Evolutionary conservation across 192 early-diverging fungal genomes (phyloP).

Genomic region (Umbelopsis vinacea): DNA sequence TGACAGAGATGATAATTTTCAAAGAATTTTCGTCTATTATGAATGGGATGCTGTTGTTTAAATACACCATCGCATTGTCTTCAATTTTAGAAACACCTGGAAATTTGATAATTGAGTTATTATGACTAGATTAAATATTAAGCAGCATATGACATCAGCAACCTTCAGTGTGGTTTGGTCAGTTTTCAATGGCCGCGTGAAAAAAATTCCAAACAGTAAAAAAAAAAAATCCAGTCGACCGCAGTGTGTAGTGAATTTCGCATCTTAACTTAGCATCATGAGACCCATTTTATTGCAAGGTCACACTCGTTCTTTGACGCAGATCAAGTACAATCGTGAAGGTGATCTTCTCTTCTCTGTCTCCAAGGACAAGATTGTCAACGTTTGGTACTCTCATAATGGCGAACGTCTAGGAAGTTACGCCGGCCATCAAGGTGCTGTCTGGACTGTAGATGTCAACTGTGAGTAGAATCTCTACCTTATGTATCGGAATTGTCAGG

Average conservation of each 20-base stretch:
- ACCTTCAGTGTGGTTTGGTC: not conserved
- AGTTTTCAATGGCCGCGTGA: not conserved
- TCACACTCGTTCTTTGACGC: conserved; percentile 95
- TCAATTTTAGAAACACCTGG: too few relatives aligned
- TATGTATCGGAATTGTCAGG: not conserved
- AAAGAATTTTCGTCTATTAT: too few relatives aligned
- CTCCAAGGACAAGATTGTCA: conserved; percentile 93
- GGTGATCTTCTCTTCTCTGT: conserved; percentile 96
- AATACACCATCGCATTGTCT: too few relatives aligned
- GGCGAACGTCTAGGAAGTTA: conserved; percentile 96
- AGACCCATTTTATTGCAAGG: conserved; percentile 96
- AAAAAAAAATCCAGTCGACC: conserved; percentile 13
- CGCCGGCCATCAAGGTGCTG: conserved; percentile 89
- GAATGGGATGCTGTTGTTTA: too few relatives aligned
- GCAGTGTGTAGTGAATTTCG: not conserved
- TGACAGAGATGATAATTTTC: too few relatives aligned
- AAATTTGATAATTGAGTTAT: too few relatives aligned
- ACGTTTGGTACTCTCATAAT: conserved; percentile 97
- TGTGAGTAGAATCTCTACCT: conserved; percentile 49
- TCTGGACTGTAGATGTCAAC: conserved; percentile 96
- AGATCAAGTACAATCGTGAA: conserved; percentile 97
- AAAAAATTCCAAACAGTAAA: not conserved
- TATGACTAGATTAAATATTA: too few relatives aligned
- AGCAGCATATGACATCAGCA: too few relatives aligned
- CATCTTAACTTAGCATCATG: conserved; percentile 42